Percentiles rank a stretch among this genome's conserved stretches.
Conservation (phyloP, 2,329 filamentous ascomycete species). For the Epichloe sp. region DNA sequence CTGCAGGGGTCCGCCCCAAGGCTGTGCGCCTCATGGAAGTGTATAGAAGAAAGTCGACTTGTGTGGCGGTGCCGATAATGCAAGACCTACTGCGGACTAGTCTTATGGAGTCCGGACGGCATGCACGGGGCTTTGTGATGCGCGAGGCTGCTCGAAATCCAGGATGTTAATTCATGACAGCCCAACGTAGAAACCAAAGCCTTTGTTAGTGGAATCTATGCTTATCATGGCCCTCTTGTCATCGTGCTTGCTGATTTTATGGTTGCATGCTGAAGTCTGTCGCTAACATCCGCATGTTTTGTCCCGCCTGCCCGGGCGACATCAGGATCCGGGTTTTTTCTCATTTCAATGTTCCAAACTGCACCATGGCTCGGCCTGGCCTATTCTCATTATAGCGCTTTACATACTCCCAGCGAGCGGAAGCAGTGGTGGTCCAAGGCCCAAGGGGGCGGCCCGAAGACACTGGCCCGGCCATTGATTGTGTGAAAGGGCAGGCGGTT, state of each 20-base stretch:
- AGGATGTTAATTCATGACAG: neutral
- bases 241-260: neutral
- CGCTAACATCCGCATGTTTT: neutral
- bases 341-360: neutral
- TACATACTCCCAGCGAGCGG: too few relatives aligned
- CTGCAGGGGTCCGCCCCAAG: conserved; percentile 17
- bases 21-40: conserved; percentile 29
- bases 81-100: neutral
- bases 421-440: too few relatives aligned
- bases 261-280: neutral
- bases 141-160: neutral
- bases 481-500: too few relatives aligned
- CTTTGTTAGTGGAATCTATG: too few relatives aligned
- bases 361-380: neutral
- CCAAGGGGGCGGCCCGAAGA: too few relatives aligned
- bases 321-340: conserved; percentile 1
- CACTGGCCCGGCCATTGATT: too few relatives aligned
- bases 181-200: neutral
- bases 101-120: neutral
- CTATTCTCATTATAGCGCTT: neutral
- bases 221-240: neutral
- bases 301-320: neutral
- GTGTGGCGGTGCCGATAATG: conserved; percentile 22
- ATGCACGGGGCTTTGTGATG: neutral
- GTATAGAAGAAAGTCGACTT: conserved; percentile 28